Conservation (phyloP, 2,329 filamentous ascomycete genomes). For the Xylariaceae sp. region DNA sequence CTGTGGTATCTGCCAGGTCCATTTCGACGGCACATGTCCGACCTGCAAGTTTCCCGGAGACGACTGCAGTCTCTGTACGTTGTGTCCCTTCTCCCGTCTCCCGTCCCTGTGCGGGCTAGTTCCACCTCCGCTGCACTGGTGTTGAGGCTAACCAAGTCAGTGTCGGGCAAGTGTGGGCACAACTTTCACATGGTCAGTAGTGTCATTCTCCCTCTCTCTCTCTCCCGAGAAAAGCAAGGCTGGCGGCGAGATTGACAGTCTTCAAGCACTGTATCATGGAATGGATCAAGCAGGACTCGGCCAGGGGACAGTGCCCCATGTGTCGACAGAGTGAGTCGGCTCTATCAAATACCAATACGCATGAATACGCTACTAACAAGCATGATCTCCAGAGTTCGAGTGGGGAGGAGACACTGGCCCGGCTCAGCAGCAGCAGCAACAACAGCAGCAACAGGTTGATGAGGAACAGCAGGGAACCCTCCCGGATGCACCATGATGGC, state of each 20-base stretch:
- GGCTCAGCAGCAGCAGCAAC: conserved; percentile 10
- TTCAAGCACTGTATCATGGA: conserved; percentile 83
- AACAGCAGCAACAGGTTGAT: too few relatives aligned
- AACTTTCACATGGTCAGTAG: conserved; percentile 86
- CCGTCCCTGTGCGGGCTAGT: background rate
- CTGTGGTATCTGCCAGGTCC: conserved; percentile 95
- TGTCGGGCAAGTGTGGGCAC: conserved; percentile 93
- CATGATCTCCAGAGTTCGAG: conserved; percentile 23
- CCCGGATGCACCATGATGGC: too few relatives aligned
- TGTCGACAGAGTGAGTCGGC: conserved; percentile 73
- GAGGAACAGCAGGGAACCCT: too few relatives aligned
- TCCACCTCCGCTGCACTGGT: background rate
- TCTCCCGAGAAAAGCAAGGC: background rate
- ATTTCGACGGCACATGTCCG: conserved; percentile 95
- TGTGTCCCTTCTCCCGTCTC: conserved; percentile 1
- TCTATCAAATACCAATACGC: too few relatives aligned
- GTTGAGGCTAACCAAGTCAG: too few relatives aligned
- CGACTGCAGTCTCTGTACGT: conserved; percentile 81
- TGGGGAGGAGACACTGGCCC: conserved; percentile 17
- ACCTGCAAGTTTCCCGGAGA: conserved; percentile 98
- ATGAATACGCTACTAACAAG: too few relatives aligned
- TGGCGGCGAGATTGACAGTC: conserved; percentile 11
- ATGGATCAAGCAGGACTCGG: conserved; percentile 93
- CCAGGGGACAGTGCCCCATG: conserved; percentile 94
- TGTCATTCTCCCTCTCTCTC: conserved; percentile 1